Percentiles rank a stretch among this genome's conserved stretches.
These are phyloP conservation scores for Cryphonectria japonica DNA, from an alignment of 2,329 filamentous ascomycete genomes.

Conservation along the genomic window DNA sequence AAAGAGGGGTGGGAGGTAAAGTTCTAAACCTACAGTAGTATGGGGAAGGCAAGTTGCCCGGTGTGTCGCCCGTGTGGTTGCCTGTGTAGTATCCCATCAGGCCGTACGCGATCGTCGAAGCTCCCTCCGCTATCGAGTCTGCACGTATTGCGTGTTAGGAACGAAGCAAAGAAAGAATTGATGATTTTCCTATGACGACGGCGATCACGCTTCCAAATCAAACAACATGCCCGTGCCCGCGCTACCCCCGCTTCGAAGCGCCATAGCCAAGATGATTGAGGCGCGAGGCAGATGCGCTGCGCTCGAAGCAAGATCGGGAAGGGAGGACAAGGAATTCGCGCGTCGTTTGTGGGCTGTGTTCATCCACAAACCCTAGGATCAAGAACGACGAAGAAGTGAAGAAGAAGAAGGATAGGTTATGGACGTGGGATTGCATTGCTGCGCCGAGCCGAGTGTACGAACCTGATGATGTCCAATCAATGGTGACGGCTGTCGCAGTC, in stretches of 20 bases:
- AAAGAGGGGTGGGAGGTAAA: slow-evolving; percentile 1
- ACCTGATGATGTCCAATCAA: slow-evolving; percentile 28
- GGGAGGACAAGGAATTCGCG: not conserved
- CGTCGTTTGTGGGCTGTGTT: not conserved
- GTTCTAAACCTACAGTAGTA: slow-evolving; percentile 55
- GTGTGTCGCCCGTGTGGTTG: slow-evolving; percentile 48
- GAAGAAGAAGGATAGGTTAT: not conserved
- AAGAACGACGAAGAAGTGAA: not conserved
- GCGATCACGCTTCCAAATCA: not conserved
- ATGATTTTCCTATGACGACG: too few relatives aligned
- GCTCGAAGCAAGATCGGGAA: not conserved
- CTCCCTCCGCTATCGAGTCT: slow-evolving; percentile 43
- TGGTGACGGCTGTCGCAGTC: slow-evolving; percentile 21
- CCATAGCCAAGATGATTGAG: not conserved
- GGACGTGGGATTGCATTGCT: not conserved
- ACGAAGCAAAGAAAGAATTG: not conserved
- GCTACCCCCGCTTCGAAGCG: not conserved
- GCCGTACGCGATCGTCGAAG: slow-evolving; percentile 47
- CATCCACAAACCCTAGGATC: not conserved
- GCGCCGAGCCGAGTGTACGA: not conserved
- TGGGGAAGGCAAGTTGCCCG: slow-evolving; percentile 53
- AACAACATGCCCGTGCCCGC: not conserved
- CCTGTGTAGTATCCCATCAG: slow-evolving; percentile 52
- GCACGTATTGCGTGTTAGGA: not conserved
- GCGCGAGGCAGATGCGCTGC: not conserved